phyloP scores from a whole-genome alignment of 441 rosid species.

The Monsonia emarginata region DNA sequence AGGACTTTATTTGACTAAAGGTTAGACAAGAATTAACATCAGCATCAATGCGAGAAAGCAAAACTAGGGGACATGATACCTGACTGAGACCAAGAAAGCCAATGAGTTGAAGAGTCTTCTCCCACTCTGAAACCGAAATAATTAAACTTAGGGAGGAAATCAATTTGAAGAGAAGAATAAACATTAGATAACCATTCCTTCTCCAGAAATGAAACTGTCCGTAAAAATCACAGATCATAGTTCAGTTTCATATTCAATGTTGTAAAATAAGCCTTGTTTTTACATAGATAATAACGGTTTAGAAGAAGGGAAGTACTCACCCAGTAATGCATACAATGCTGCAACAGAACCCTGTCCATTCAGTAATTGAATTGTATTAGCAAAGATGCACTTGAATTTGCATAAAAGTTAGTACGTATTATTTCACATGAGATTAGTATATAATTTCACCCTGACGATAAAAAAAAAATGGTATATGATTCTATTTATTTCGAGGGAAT shows the following conservation, averaged over 20 bases:
- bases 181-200: neutral
- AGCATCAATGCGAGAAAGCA: neutral
- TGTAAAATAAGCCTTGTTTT: neutral
- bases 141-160: constrained; percentile 11
- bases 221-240: neutral
- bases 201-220: neutral
- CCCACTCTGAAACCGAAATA: constrained; percentile 62
- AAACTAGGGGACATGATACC: constrained; percentile 32
- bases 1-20: neutral
- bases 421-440: neutral
- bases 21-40: constrained; percentile 10
- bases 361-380: constrained; percentile 14
- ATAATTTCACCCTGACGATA: neutral
- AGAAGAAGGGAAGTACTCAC: constrained; percentile 30
- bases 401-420: neutral
- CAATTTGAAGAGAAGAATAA: neutral
- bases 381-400: constrained; percentile 10
- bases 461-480: neutral
- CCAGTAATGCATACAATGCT: constrained; percentile 49
- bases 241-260: neutral
- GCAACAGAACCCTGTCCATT: constrained; percentile 54
- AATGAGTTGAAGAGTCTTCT: constrained; percentile 68
- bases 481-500: neutral
- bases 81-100: constrained; percentile 54
- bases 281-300: neutral